Evolutionary conservation across 371 early-diverging fungal species (phyloP).

Genomic region (Thermomucor indicae-seudaticae): DNA sequence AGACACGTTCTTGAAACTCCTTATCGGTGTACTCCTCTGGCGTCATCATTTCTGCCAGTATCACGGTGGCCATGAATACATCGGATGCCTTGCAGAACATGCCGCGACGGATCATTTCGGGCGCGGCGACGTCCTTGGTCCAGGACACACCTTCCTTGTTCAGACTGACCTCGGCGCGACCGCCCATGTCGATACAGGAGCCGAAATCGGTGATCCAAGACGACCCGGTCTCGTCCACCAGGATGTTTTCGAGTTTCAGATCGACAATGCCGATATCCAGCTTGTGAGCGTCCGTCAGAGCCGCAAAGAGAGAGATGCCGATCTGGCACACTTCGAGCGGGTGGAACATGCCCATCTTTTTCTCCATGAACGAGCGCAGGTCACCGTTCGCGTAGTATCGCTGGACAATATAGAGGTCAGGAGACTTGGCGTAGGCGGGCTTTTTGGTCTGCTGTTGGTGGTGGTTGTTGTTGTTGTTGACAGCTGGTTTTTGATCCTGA

Average conservation of each 20-base stretch:
- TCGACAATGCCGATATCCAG: constrained; percentile 33
- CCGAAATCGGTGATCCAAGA: constrained; percentile 39
- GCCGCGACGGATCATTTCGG: constrained; percentile 22
- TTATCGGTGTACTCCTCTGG: constrained; percentile 15
- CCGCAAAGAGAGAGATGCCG: constrained; percentile 25
- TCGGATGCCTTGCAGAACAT: constrained; percentile 27
- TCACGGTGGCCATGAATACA: constrained; percentile 33
- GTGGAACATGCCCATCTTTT: constrained; percentile 7
- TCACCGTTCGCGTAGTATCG: constrained; percentile 22
- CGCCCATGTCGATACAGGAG: constrained; percentile 23
- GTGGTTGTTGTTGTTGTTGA: too few species aligned
- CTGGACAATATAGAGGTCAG: constrained; percentile 1
- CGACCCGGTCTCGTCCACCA: constrained; percentile 26
- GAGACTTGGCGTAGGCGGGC: background rate
- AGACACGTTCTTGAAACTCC: constrained; percentile 13
- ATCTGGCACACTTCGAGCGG: constrained; percentile 25
- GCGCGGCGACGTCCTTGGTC: constrained; percentile 35
- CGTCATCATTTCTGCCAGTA: constrained; percentile 26
- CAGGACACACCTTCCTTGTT: constrained; percentile 12
- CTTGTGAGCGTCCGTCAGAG: constrained; percentile 25
- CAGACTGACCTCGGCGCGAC: background rate
- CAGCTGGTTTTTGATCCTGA: too few species aligned
- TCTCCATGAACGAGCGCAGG: constrained; percentile 22
- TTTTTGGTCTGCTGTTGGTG: background rate
- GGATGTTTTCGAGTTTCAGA: constrained; percentile 34